Evolutionary conservation across 192 early-diverging fungal genomes (phyloP).

Genomic region (Obelidium mucronatum): DNA sequence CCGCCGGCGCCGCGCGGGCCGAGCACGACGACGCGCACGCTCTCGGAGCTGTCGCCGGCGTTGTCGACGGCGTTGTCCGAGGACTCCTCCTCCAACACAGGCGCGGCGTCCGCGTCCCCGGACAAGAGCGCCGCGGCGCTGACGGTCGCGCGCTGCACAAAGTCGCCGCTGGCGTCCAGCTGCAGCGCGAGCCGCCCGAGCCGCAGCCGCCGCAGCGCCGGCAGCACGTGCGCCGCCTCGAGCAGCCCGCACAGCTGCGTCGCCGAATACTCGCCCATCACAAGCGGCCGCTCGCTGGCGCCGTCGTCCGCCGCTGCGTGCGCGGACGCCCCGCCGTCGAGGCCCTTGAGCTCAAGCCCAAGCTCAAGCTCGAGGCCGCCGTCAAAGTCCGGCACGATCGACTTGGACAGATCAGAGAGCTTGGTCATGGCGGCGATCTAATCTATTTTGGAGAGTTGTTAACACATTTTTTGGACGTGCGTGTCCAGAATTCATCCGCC

Average conservation of each 20-base stretch:
- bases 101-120: background rate
- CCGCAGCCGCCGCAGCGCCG: background rate
- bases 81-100: background rate
- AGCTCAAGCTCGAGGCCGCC: background rate
- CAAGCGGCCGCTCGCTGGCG: background rate
- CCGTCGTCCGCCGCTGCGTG: background rate
- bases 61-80: background rate
- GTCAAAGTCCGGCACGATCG: background rate
- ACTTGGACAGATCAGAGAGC: background rate
- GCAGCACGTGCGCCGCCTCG: background rate
- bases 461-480: too few relatives aligned
- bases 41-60: background rate
- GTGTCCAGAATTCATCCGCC: too few relatives aligned
- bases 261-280: slow-evolving; percentile 18
- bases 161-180: slow-evolving; percentile 19
- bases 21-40: background rate
- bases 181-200: background rate
- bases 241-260: background rate
- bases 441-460: background rate
- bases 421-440: background rate
- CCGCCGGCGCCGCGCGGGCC: background rate
- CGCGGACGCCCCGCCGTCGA: background rate
- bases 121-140: background rate
- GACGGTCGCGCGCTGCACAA: slow-evolving; percentile 8
- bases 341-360: background rate